These are phyloP conservation scores for Fraxinus floribunda DNA, from an alignment of 305 asterid species.

Conservation along the genomic window DNA sequence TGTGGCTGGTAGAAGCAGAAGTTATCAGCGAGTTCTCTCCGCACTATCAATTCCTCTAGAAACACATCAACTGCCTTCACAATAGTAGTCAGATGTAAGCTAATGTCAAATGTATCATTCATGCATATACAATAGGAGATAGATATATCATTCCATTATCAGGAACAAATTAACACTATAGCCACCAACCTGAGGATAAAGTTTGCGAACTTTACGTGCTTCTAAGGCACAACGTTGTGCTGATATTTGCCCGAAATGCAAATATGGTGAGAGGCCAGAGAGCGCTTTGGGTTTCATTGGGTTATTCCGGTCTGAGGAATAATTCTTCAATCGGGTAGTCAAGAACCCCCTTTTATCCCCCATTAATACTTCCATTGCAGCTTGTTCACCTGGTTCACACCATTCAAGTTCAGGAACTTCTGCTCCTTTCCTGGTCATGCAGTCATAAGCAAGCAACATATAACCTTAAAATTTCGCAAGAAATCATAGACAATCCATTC, in stretches of 20 bases:
- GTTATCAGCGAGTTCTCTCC: slow-evolving; percentile 97
- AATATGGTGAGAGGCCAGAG: slow-evolving; percentile 87
- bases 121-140: neutral
- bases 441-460: slow-evolving; percentile 28
- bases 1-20: slow-evolving; percentile 90
- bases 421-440: slow-evolving; percentile 71
- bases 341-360: slow-evolving; percentile 73
- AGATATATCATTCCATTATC: neutral
- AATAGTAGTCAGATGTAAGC: slow-evolving; percentile 15
- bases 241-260: slow-evolving; percentile 94
- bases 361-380: slow-evolving; percentile 64
- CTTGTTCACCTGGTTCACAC: slow-evolving; percentile 90
- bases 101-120: neutral
- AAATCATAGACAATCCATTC: slow-evolving; percentile 18
- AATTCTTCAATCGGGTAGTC: slow-evolving; percentile 60
- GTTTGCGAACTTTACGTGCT: slow-evolving; percentile 64
- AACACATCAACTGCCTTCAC: slow-evolving; percentile 82
- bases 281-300: slow-evolving; percentile 85
- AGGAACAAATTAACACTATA: neutral
- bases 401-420: slow-evolving; percentile 95
- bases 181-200: slow-evolving; percentile 55
- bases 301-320: slow-evolving; percentile 74
- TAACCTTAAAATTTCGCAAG: neutral
- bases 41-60: slow-evolving; percentile 81
- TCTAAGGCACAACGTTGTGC: slow-evolving; percentile 92